Evolutionary conservation across 805 yeast genomes (phyloP).

Genomic region (Wickerhamiella shivajii): DNA sequence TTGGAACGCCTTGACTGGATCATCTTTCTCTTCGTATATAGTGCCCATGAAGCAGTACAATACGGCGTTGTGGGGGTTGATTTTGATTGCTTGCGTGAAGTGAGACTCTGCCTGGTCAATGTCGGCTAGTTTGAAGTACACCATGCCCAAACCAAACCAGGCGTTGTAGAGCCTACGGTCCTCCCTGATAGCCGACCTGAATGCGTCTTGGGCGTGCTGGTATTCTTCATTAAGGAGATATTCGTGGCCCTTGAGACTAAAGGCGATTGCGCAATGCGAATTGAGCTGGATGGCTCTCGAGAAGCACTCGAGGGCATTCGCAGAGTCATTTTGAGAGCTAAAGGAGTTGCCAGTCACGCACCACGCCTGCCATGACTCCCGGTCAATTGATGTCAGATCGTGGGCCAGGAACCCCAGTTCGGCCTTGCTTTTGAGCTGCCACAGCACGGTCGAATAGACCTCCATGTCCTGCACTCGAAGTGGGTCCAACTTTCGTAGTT

Average conservation of each 20-base stretch:
- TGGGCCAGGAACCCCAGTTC: constrained; percentile 72
- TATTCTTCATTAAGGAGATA: constrained; percentile 74
- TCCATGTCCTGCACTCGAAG: constrained; percentile 83
- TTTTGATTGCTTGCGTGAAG: constrained; percentile 71
- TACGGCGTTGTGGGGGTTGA: constrained; percentile 82
- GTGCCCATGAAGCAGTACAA: constrained; percentile 87
- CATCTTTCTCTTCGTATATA: constrained; percentile 66
- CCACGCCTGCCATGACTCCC: constrained; percentile 75
- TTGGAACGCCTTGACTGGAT: constrained; percentile 54
- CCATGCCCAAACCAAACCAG: constrained; percentile 92
- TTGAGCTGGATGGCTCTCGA: constrained; percentile 59
- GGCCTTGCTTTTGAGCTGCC: constrained; percentile 79
- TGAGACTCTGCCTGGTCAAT: constrained; percentile 71
- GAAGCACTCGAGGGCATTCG: constrained; percentile 80
- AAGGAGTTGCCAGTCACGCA: constrained; percentile 80
- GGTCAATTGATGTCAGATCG: constrained; percentile 54
- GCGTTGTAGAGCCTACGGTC: constrained; percentile 87
- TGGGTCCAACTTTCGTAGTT: constrained; percentile 54
- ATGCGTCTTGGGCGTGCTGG: constrained; percentile 74
- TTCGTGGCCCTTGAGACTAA: constrained; percentile 90
- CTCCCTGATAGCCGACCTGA: constrained; percentile 58
- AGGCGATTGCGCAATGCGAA: constrained; percentile 67
- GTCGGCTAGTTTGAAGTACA: constrained; percentile 73
- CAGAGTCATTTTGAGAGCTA: constrained; percentile 69
- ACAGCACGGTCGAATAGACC: constrained; percentile 70